A percentile compares a stretch with the other conserved stretches of the same genome.
phyloP scores from a whole-genome alignment of 306 rosid species.

The Quercus parvula region DNA sequence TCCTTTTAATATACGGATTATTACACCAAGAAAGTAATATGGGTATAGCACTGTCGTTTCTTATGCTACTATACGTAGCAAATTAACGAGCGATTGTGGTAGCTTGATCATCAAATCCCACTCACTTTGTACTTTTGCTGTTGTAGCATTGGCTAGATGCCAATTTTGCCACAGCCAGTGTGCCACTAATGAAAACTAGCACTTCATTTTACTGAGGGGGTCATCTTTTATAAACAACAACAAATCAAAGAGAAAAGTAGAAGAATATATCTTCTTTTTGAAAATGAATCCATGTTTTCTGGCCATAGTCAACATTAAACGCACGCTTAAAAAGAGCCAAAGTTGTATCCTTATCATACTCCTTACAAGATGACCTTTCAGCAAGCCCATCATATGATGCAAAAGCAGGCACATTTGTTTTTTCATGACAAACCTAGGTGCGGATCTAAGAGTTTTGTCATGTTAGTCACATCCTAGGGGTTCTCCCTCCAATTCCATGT shows the following conservation, averaged over 20 bases:
- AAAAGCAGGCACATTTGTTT: neutral
- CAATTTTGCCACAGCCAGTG: too few relatives aligned
- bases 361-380: neutral
- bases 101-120: neutral
- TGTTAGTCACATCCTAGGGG: neutral
- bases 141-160: too few relatives aligned
- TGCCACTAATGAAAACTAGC: neutral
- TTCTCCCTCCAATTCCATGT: neutral
- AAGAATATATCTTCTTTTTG: neutral
- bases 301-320: neutral
- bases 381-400: neutral
- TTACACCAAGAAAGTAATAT: neutral
- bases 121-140: neutral
- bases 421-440: neutral
- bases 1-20: neutral
- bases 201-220: neutral
- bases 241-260: neutral
- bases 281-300: neutral
- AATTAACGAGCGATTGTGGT: neutral
- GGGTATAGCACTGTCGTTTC: neutral
- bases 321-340: neutral
- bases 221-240: neutral
- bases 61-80: neutral
- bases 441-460: neutral
- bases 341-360: neutral